A percentile compares a stretch with the other conserved stretches of the same genome.
Evolutionary conservation across 2,329 filamentous ascomycete genomes (phyloP).

Genomic region (Mariannaea sp.): DNA sequence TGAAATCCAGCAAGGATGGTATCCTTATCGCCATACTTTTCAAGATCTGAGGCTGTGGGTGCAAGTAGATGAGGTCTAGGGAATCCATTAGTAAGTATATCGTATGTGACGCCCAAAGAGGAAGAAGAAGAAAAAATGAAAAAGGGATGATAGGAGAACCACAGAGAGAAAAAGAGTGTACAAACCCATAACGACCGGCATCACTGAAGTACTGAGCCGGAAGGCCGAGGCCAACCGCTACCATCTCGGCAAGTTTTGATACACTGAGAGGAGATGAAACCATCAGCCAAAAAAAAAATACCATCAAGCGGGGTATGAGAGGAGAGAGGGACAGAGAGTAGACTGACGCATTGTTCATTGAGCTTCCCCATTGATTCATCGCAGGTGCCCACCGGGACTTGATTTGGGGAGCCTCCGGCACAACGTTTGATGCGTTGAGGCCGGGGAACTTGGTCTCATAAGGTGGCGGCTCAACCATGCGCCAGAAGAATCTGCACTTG

Average conservation of each 20-base stretch:
- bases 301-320: too few relatives aligned
- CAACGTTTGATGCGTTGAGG: slow-evolving; percentile 60
- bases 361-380: slow-evolving; percentile 62
- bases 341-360: slow-evolving; percentile 64
- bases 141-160: too few relatives aligned
- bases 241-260: slow-evolving; percentile 62
- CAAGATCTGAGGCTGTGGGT: slow-evolving; percentile 63
- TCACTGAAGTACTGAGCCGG: slow-evolving; percentile 57
- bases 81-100: background rate
- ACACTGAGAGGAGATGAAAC: slow-evolving; percentile 47
- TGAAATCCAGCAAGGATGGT: slow-evolving; percentile 68
- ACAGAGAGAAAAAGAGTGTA: too few relatives aligned
- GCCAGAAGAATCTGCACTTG: slow-evolving; percentile 68
- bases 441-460: slow-evolving; percentile 60
- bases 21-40: slow-evolving; percentile 56
- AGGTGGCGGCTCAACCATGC: slow-evolving; percentile 59
- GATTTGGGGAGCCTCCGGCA: slow-evolving; percentile 55
- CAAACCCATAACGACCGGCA: slow-evolving; percentile 60
- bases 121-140: too few relatives aligned
- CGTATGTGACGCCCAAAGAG: too few relatives aligned
- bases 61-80: slow-evolving; percentile 63
- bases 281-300: too few relatives aligned
- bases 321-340: background rate
- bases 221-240: slow-evolving; percentile 60
- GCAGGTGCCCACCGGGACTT: slow-evolving; percentile 55